A percentile compares a stretch with the other conserved stretches of the same genome.
Evolutionary conservation across 2,329 filamentous ascomycete genomes (phyloP).

Genomic region (Cladosporium sphaerospermum): DNA sequence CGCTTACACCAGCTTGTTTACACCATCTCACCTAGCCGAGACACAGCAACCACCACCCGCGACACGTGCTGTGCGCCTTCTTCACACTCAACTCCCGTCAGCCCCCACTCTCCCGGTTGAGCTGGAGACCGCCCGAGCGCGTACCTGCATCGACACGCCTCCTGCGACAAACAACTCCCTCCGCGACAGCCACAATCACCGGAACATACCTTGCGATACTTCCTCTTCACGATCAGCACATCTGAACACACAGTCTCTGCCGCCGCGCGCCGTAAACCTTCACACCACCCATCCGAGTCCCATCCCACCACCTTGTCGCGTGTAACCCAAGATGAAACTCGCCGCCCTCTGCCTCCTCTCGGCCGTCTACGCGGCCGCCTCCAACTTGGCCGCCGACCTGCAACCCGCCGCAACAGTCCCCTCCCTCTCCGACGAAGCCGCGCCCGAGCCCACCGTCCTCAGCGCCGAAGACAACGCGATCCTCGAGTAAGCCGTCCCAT

Average conservation of each 20-base stretch:
- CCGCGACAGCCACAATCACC: conserved; percentile 5
- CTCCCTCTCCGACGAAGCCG: neutral
- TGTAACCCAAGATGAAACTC: conserved; percentile 3
- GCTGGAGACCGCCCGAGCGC: conserved; percentile 1
- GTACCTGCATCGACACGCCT: conserved; percentile 5
- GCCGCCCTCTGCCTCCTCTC: conserved; percentile 3
- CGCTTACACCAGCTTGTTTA: neutral
- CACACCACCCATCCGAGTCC: neutral
- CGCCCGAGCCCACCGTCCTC: conserved; percentile 2
- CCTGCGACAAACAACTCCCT: neutral
- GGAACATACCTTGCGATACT: neutral
- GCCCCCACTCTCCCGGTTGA: conserved; percentile 1
- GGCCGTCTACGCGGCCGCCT: conserved; percentile 8
- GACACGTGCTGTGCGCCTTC: neutral
- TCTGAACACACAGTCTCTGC: neutral
- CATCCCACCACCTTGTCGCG: neutral
- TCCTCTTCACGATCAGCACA: neutral
- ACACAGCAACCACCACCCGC: too few relatives aligned
- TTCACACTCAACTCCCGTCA: neutral
- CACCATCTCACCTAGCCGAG: neutral
- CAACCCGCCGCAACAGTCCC: conserved; percentile 1
- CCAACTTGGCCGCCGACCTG: neutral
- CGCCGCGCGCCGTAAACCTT: too few relatives aligned
- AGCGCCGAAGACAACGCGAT: neutral
- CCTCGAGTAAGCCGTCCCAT: neutral